Evolutionary conservation across 176 grass and related monocot species (phyloP), one percentile per base, ranked within the genome.

Genomic region (Metroxylon sagu): DNA sequence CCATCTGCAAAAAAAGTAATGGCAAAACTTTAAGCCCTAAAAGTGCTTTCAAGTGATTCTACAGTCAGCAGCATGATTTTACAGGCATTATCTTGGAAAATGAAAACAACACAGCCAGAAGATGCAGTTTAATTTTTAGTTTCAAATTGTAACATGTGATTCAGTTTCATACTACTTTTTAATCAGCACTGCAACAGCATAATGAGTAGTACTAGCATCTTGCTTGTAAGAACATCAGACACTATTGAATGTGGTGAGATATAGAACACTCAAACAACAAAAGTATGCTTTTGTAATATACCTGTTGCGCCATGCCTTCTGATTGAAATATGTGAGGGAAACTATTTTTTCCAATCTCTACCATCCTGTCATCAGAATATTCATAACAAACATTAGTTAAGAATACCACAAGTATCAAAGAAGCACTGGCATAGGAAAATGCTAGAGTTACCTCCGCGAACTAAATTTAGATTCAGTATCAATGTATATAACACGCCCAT

Each of bases 401-500:
- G 6, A 39, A 39, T 39, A 39, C 10, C 6, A 39, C 6, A 68
- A 71, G 39, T n/a, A 72, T 53, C 39, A 15, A 57, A 5, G 29
- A 60, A 6, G 5, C 56, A 53, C 19, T 1, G 30, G 49, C 31
- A 39, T 54, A 52, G 29, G 7, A 50, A 65, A 25, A n/a, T 52
- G 57, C 5, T 51, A 69, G 18, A 70, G 53, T 21, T 85, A 97
- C 93, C 93, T 97, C 69, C 75, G 71, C 53, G 84, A 78, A 88
- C 81, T 88, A 76, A 97, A 97, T 80, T 88, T 97, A 60, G 73
- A 88, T 83, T 97, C 93, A 0, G 87, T 92, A 59, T 97, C 87
- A 64, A 97, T 88, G 62, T 92, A 97, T 48, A 88, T 73, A 60
- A 92, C 81, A 60, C 73, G 61, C 4, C 84, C 93, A 49, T 97